Evolutionary conservation across 208 protist genomes (phyloP).

Genomic region (Trypanosoma boissoni): DNA sequence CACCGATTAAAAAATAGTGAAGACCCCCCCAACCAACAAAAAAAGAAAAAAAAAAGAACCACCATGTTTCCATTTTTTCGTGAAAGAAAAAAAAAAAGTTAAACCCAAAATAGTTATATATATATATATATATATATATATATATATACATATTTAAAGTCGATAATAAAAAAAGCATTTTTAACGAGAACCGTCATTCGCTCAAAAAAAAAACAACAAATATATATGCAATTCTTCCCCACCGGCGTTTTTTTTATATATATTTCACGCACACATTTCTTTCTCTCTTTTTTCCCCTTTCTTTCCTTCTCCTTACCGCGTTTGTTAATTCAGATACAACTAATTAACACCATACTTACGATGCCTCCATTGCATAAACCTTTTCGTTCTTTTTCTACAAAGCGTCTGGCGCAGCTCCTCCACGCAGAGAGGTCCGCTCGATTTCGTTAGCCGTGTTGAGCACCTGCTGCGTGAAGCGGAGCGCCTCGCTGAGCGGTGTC

Average conservation of each 20-base stretch:
- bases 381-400: slow-evolving; percentile 37
- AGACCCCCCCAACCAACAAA: no score
- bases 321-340: no score
- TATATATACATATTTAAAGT: background rate
- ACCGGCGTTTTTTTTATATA: background rate
- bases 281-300: background rate
- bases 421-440: slow-evolving; percentile 62
- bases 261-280: background rate
- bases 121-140: background rate
- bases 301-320: background rate
- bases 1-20: no score
- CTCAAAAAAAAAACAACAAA: slow-evolving; percentile 1
- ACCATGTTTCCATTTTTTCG: no score
- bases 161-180: no score
- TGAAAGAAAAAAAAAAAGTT: no score
- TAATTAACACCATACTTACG: no score
- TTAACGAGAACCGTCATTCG: background rate
- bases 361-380: no score
- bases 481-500: slow-evolving; percentile 70
- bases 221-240: background rate
- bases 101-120: background rate
- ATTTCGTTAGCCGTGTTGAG: slow-evolving; percentile 82
- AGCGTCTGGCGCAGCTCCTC: slow-evolving; percentile 65
- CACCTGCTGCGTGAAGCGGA: slow-evolving; percentile 75
- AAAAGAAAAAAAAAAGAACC: no score